Percentiles rank a stretch among this genome's conserved stretches.
Evolutionary conservation across 768 basidiomycete genomes (phyloP).

Genomic region (Rickenella mellea): DNA sequence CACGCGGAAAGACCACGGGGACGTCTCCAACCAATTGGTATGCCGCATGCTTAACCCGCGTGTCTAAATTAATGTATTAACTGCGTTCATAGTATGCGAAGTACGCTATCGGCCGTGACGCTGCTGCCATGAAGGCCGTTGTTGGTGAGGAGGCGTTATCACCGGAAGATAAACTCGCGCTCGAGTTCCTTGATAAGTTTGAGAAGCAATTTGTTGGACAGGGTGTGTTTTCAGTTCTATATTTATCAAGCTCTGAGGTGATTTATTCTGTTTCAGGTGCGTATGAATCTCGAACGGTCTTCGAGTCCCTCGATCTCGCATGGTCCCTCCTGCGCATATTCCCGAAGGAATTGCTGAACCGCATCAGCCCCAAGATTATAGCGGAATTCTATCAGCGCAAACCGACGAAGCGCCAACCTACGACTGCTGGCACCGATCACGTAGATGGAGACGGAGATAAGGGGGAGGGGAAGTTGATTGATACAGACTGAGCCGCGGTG

Average conservation of each 20-base stretch:
- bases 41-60: constrained; percentile 18
- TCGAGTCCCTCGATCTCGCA: constrained; percentile 93
- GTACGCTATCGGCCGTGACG: constrained; percentile 96
- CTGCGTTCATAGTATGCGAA: constrained; percentile 71
- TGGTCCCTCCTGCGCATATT: constrained; percentile 96
- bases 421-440: constrained; percentile 40
- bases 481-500: constrained; percentile 31
- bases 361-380: constrained; percentile 95
- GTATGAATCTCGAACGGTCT: constrained; percentile 92
- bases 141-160: constrained; percentile 98
- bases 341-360: constrained; percentile 97
- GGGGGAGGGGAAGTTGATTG: constrained; percentile 52
- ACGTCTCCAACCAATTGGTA: constrained; percentile 97
- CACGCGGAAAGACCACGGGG: constrained; percentile 96
- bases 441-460: constrained; percentile 21
- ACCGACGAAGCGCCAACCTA: constrained; percentile 50
- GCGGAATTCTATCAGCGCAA: constrained; percentile 89
- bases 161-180: constrained; percentile 88
- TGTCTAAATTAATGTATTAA: not conserved
- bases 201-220: constrained; percentile 96
- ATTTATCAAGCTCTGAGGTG: constrained; percentile 6
- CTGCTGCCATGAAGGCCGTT: constrained; percentile 97
- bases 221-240: constrained; percentile 38
- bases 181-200: constrained; percentile 97
- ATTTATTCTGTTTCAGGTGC: constrained; percentile 42